Evolutionary conservation across 2,329 filamentous ascomycete species (phyloP).

Genomic region (Fusarium begoniae): DNA sequence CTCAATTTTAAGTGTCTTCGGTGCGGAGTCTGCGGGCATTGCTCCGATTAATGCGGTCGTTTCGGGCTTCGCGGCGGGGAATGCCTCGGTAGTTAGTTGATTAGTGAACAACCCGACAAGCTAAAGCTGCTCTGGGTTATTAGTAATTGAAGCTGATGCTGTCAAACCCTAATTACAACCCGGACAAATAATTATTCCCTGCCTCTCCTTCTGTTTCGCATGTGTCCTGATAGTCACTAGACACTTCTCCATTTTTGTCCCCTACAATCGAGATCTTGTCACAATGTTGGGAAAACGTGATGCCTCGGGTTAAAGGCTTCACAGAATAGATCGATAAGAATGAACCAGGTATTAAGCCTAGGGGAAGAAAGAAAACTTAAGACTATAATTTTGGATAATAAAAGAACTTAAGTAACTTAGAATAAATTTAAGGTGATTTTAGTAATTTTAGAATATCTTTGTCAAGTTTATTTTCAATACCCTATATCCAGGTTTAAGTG

Average conservation of each 20-base stretch:
- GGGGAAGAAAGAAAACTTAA: accelerated
- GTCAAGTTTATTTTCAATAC: background rate
- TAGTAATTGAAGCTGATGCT: accelerated
- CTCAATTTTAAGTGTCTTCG: background rate
- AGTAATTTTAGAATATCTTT: background rate
- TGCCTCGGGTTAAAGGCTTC: too few species aligned
- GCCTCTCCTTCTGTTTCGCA: background rate
- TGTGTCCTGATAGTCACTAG: background rate
- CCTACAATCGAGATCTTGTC: too few species aligned
- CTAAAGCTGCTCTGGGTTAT: background rate
- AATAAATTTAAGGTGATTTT: too few species aligned
- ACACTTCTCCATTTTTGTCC: background rate
- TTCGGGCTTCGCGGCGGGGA: background rate
- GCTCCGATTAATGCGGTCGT: background rate
- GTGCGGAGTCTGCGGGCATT: background rate
- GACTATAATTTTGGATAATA: accelerated
- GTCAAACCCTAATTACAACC: background rate
- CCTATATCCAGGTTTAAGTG: accelerated
- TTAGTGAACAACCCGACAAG: background rate
- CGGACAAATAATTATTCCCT: background rate
- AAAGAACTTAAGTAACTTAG: accelerated
- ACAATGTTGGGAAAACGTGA: too few species aligned
- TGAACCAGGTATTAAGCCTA: accelerated
- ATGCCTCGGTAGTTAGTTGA: background rate
- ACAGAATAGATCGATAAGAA: too few species aligned